These are phyloP conservation scores for Xylaria hypoxylon DNA, from an alignment of 2,329 filamentous ascomycete species.

Conservation along the genomic window DNA sequence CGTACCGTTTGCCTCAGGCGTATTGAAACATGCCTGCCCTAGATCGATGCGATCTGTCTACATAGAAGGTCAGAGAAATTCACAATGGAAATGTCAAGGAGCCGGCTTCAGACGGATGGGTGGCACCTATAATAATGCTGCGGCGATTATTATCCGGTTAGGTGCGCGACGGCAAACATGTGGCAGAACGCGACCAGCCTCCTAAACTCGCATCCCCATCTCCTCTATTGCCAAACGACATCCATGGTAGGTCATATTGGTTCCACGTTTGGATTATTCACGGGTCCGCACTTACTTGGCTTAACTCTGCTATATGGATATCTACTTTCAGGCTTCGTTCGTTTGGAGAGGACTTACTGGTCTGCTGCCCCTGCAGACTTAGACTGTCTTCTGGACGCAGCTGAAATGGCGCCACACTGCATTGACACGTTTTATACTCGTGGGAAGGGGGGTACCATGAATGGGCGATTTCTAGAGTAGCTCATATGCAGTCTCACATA, in stretches of 20 bases:
- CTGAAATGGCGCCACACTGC: slow-evolving; percentile 11
- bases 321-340: slow-evolving; percentile 4
- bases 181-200: neutral
- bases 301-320: neutral
- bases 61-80: slow-evolving; percentile 1
- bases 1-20: neutral
- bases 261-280: slow-evolving; percentile 8
- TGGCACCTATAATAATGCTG: slow-evolving; percentile 7
- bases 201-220: neutral
- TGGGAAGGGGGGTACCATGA: neutral
- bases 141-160: slow-evolving; percentile 1
- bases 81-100: neutral
- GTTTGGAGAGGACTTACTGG: slow-evolving; percentile 11
- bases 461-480: neutral
- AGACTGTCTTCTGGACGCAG: slow-evolving; percentile 8
- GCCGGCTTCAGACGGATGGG: neutral
- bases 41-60: slow-evolving; percentile 3
- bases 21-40: neutral
- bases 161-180: slow-evolving; percentile 11
- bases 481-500: neutral
- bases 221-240: slow-evolving; percentile 16
- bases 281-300: neutral
- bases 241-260: neutral
- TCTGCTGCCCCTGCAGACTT: slow-evolving; percentile 8
- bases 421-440: slow-evolving; percentile 23